Evolutionary conservation across 176 grass and related monocot genomes (phyloP), one percentile per base, ranked within the genome.

Genomic region (Rhynchospora pubera): DNA sequence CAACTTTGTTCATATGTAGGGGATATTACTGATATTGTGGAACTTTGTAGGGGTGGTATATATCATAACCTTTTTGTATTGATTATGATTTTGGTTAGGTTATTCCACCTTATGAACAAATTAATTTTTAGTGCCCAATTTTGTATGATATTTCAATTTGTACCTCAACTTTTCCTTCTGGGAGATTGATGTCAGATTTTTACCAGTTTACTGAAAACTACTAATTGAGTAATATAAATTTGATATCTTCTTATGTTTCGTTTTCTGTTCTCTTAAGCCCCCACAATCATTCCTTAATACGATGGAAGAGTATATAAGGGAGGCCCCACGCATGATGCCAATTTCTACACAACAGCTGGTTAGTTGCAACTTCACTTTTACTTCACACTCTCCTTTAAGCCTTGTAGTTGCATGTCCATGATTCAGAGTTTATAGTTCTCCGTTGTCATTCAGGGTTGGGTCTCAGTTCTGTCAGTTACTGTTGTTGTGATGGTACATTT

Each of bases 271-370:
- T 67, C 83, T 42, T 78, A 3, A 97, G 94, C 94, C 94, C 73
- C 94, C 94, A 72, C 94, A 94, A 85, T 89, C 92, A 77, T 97
- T 97, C 79, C 81, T 97, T 78, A 79, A 85, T 78, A 94, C 94
- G 76, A 97, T 97, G 94, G 94, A 97, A 79, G 94, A 97, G 74
- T 97, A 97, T 47, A 93, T 94, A 70, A 97, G 77, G 69, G 92
- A 97, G 78, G 94, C 94, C 80, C 94, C 94, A 59, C 90, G 94
- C 30, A 70, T 92, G 78, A 88, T 97, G 84, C 85, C 90, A 84
- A 81, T 93, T 86, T 83, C 80, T 26, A 87, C 71, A 48, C 87
- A 97, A 34, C 90, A 87, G 68, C 77, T 88, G 92, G 92, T 97
- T 84, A 92, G 71, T 84, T 82, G 28, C 48, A 45, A 22, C 14